Conservation (phyloP, 2,329 filamentous ascomycete genomes). For the Plectosphaerella sp. region DNA sequence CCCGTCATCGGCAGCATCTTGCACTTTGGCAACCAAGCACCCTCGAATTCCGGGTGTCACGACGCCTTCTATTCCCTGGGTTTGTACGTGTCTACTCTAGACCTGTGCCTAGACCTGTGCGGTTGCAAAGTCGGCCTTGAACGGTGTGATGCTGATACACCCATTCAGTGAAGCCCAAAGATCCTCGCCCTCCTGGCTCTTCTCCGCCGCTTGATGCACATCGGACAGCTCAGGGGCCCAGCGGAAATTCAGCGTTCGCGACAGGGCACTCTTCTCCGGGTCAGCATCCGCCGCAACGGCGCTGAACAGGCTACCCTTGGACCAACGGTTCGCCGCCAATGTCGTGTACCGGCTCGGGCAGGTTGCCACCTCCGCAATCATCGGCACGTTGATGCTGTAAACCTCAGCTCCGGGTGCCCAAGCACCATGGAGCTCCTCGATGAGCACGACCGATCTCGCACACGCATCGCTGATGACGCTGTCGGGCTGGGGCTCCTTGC, state of each 20-base stretch:
- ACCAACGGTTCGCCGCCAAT: slow-evolving; percentile 67
- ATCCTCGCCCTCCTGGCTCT: slow-evolving; percentile 11
- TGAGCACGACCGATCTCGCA: slow-evolving; percentile 52
- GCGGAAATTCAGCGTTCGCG: slow-evolving; percentile 7
- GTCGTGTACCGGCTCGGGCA: slow-evolving; percentile 63
- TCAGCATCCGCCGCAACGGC: slow-evolving; percentile 4
- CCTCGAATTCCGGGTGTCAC: not conserved
- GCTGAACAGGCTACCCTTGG: slow-evolving; percentile 32
- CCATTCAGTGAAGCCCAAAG: slow-evolving; percentile 12
- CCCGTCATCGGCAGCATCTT: too few species aligned
- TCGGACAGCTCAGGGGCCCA: slow-evolving; percentile 13
- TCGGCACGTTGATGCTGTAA: slow-evolving; percentile 65
- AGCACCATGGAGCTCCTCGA: slow-evolving; percentile 57
- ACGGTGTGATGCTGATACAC: slow-evolving; percentile 10
- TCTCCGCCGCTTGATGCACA: slow-evolving; percentile 9
- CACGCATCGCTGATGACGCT: slow-evolving; percentile 59
- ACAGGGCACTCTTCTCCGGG: slow-evolving; percentile 5
- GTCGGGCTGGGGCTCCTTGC: slow-evolving; percentile 63
- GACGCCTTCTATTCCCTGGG: too few species aligned
- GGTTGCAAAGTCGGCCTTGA: slow-evolving; percentile 11
- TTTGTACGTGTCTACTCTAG: too few species aligned
- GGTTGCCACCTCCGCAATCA: slow-evolving; percentile 55
- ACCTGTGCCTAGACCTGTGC: slow-evolving; percentile 1
- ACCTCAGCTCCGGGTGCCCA: slow-evolving; percentile 57
- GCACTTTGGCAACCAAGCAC: too few species aligned